A percentile compares a stretch with the other conserved stretches of the same genome.
Evolutionary conservation across 2,329 filamentous ascomycete species (phyloP).

Genomic region (Colletotrichum sp.): DNA sequence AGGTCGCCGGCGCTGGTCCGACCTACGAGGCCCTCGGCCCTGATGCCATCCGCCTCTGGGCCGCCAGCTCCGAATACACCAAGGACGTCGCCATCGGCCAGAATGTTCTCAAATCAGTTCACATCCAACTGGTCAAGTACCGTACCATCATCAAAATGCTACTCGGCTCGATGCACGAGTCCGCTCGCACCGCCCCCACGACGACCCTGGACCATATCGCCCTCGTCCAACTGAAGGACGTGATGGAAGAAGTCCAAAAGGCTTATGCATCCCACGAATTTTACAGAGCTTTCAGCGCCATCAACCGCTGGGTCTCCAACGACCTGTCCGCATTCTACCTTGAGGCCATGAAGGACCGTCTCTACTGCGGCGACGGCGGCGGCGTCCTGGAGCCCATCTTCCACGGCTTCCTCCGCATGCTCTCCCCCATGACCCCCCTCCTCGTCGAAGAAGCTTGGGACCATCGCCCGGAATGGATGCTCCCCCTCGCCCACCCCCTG

Average conservation of each 20-base stretch:
- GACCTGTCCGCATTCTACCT: slow-evolving; percentile 95
- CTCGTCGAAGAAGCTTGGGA: slow-evolving; percentile 91
- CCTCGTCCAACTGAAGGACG: slow-evolving; percentile 72
- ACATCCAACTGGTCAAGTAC: slow-evolving; percentile 82
- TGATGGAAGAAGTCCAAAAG: slow-evolving; percentile 67
- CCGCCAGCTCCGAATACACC: slow-evolving; percentile 89
- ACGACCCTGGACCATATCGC: slow-evolving; percentile 76
- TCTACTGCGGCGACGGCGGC: slow-evolving; percentile 81
- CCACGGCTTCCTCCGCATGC: slow-evolving; percentile 74
- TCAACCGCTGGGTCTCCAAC: slow-evolving; percentile 82
- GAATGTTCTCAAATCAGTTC: slow-evolving; percentile 76
- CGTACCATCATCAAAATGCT: slow-evolving; percentile 91
- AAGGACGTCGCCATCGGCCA: slow-evolving; percentile 84
- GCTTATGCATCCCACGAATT: slow-evolving; percentile 80
- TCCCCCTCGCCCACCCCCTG: slow-evolving; percentile 40
- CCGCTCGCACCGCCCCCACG: slow-evolving; percentile 54
- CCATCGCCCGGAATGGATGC: slow-evolving; percentile 71
- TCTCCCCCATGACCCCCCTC: slow-evolving; percentile 81
- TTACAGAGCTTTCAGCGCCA: slow-evolving; percentile 72
- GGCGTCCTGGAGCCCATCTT: slow-evolving; percentile 73
- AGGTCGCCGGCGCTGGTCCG: slow-evolving; percentile 31
- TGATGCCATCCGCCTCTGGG: slow-evolving; percentile 90
- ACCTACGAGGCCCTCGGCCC: slow-evolving; percentile 77
- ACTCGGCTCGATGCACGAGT: slow-evolving; percentile 73
- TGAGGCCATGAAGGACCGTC: slow-evolving; percentile 86